Evolutionary conservation across 2,329 filamentous ascomycete genomes (phyloP).

Genomic region (Aspergillus sp.): DNA sequence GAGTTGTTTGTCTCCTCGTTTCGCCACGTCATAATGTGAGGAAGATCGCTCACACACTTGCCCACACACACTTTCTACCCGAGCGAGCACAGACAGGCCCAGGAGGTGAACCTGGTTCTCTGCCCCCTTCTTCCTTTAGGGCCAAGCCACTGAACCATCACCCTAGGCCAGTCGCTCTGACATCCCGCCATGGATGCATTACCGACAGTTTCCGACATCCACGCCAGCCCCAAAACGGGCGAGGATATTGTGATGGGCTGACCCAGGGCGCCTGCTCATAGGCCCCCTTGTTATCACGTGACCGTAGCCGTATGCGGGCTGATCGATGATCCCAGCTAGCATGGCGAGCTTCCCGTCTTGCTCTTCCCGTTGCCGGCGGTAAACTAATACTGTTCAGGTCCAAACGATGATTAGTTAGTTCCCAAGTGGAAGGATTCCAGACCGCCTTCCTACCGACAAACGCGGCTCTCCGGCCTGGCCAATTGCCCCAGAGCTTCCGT

Average conservation of each 20-base stretch:
- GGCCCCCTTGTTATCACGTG: conserved; percentile 20
- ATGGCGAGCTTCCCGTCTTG: conserved; percentile 16
- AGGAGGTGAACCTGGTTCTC: conserved; percentile 10
- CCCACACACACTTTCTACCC: conserved; percentile 17
- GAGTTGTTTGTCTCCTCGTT: conserved; percentile 14
- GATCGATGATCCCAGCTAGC: conserved; percentile 28
- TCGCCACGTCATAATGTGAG: conserved; percentile 23
- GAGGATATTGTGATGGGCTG: conserved; percentile 21
- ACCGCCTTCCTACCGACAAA: conserved; percentile 11
- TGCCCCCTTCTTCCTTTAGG: conserved; percentile 7
- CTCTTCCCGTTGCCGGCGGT: conserved; percentile 17
- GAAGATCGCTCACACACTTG: conserved; percentile 8
- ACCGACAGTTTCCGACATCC: conserved; percentile 15
- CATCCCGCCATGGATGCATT: conserved; percentile 16
- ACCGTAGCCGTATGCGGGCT: conserved; percentile 26
- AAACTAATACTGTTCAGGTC: conserved; percentile 3
- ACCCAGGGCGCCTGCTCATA: conserved; percentile 17
- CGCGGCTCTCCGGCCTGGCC: conserved; percentile 10
- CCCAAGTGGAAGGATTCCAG: conserved; percentile 1
- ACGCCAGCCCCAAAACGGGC: conserved; percentile 18
- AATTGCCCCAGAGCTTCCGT: background rate
- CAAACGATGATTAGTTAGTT: background rate
- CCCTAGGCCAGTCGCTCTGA: conserved; percentile 13
- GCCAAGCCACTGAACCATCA: conserved; percentile 16
- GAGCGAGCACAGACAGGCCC: conserved; percentile 20